Conservation (phyloP, 106 monocot genomes). For the Dendrobium nobile region DNA sequence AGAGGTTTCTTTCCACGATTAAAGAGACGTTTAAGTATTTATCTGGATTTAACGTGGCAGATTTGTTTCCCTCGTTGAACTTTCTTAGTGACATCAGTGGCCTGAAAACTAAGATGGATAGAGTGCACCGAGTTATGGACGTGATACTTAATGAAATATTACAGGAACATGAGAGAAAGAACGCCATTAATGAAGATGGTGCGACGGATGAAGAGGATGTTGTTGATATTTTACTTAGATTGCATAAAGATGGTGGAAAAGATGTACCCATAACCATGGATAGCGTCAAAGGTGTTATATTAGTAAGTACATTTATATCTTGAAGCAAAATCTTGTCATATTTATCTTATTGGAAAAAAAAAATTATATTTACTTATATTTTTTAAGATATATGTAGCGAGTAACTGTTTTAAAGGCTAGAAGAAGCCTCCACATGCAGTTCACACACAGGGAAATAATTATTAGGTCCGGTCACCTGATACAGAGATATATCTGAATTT, state of each 20-base stretch:
- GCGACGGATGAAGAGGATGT: background rate
- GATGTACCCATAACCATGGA: background rate
- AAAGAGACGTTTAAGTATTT: background rate
- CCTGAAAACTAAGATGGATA: background rate
- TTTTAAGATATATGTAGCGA: too few species aligned
- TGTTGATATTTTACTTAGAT: slow-evolving; percentile 8
- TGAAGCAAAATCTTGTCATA: too few species aligned
- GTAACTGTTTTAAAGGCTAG: too few species aligned
- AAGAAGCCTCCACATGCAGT: too few species aligned
- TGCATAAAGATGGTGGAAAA: background rate
- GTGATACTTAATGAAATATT: background rate
- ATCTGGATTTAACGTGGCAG: slow-evolving; percentile 1
- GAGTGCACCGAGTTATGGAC: background rate
- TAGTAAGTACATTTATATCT: slow-evolving; percentile 1
- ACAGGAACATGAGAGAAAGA: background rate
- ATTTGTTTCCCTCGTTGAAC: background rate
- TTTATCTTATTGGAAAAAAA: too few species aligned
- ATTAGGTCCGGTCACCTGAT: too few species aligned
- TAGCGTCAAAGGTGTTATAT: slow-evolving; percentile 6
- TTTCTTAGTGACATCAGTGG: background rate
- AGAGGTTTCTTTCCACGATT: background rate
- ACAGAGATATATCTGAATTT: too few species aligned
- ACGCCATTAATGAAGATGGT: too few species aligned
- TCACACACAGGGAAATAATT: too few species aligned
- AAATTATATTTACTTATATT: too few species aligned